Base-by-base conservation (phyloP, 768 basidiomycete species). In the Clavulina sp. region DNA sequence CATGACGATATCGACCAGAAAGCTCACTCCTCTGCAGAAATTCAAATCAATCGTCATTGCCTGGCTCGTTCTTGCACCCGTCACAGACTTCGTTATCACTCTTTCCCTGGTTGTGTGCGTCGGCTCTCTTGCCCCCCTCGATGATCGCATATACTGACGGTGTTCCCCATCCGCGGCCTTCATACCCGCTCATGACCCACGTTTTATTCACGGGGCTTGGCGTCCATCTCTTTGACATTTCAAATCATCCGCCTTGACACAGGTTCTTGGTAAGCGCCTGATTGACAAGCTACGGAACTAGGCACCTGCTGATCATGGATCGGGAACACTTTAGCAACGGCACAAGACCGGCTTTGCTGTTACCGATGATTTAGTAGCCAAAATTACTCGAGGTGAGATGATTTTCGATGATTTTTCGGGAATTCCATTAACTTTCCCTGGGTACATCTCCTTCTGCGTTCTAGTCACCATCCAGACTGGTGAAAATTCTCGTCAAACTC, bases 401-500 rank as follows among this genome's bases (percentile, higher is more conserved):
- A 24, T 24, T 46, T 26, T 46, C 43, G 26, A 13, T 9, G 34
- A n/a, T 9, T 19, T 19, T n/a, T n/a, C n/a, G n/a, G n/a, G n/a
- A n/a, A n/a, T n/a, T 9, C 9, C 34, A 9, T 24, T 24, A 13
- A 46, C 26, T 46, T 28, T 24, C 26, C 43, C 26, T 21, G 13
- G 36, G 21, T 21, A 46, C 43, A 13, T 28, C 24, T 38, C 19
- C 19, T 19, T 19, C 9, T 38, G 34, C 9, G 19, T 9, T 28
- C 43, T 46, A 46, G 43, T 46, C 13, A 46, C 43, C 13, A 46
- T 46, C 26, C 43, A 46, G 26, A 46, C 43, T 26, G 43, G 43
- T n/a, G n/a, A n/a, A n/a, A n/a, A n/a, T n/a, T n/a, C n/a, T n/a
- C n/a, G n/a, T n/a, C n/a, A n/a, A n/a, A n/a, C n/a, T n/a, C n/a